A percentile compares a stretch with the other conserved stretches of the same genome.
These are phyloP conservation scores for Pichia sp. DNA, from an alignment of 1,139 yeast species.

Conservation along the genomic window DNA sequence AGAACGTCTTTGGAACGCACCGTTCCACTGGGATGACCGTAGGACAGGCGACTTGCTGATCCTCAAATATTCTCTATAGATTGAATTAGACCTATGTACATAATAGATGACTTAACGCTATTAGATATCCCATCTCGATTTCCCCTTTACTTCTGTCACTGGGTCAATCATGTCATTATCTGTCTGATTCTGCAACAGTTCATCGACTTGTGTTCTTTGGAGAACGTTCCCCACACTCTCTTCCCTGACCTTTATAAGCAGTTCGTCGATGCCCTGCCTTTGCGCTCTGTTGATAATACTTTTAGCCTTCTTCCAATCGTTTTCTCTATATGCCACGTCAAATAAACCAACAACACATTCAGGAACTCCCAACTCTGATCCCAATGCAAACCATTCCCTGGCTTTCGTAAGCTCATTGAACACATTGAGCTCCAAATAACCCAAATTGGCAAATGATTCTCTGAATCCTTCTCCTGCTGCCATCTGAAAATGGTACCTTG, in stretches of 20 bases:
- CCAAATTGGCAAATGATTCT: slow-evolving; percentile 71
- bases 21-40: slow-evolving; percentile 73
- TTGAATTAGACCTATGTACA: not conserved
- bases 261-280: slow-evolving; percentile 4
- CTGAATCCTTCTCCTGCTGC: slow-evolving; percentile 71
- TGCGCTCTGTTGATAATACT: slow-evolving; percentile 10
- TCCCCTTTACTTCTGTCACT: not conserved
- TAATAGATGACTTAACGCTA: not conserved
- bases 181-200: too few relatives aligned
- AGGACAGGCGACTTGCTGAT: slow-evolving; percentile 66
- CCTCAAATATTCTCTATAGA: slow-evolving; percentile 1
- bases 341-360: slow-evolving; percentile 70
- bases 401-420: slow-evolving; percentile 51
- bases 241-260: slow-evolving; percentile 6
- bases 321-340: slow-evolving; percentile 35
- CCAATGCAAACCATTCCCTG: slow-evolving; percentile 78
- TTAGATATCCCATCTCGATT: slow-evolving; percentile 17
- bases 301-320: slow-evolving; percentile 21
- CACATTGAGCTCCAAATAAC: slow-evolving; percentile 68
- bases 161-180: not conserved
- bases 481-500: slow-evolving; percentile 65
- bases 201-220: too few relatives aligned
- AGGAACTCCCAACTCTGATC: slow-evolving; percentile 57
- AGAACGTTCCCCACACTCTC: slow-evolving; percentile 2
- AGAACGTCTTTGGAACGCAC: slow-evolving; percentile 10